Base-by-base conservation (phyloP, 768 basidiomycete genomes). In the Mycena belliarum region DNA sequence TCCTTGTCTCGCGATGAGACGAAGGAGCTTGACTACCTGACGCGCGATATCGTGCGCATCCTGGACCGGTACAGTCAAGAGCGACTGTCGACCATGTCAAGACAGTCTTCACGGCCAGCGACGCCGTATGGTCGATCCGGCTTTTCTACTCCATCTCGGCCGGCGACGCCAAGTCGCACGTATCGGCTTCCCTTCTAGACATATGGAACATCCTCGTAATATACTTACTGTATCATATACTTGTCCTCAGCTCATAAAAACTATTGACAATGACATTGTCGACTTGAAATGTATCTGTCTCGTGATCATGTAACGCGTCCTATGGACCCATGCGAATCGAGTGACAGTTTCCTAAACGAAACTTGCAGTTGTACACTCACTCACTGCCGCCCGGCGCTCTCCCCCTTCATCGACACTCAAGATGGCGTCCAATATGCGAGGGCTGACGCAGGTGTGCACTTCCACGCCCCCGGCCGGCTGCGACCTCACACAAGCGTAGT, bases 361-460 rank as follows among this genome's bases (percentile, higher is more conserved):
- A 35, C 47, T 21, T 23, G 23, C 14, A 16, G 23, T 35, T 45
- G 18, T 18, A 25, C 32, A 5, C 33, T 23, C 28, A 43, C 40
- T 1, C n/a, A n/a, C 2, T 24, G 26, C 23, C 20, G 15, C 28
- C 41, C 40, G 21, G 12, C 21, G 18, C 15, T 11, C 47, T 28
- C 21, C 33, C 25, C 16, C 45, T 21, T 48, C 35, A 28, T 12
- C 41, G 16, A 51, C 55, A 10, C 46, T 51, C 60, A 74, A 61
- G 26, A 97, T 96, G 95, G 93, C 94, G 58, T 84, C 92, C 58
- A 85, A 78, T 57, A 96, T 95, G 94, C 84, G 94, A 56, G 94
- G 94, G 41, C 78, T 97, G 53, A 96, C 94, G 56, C 94, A 96
- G 82, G 94, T 90, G 58, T 66, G 84, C 65, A 46, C 43, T n/a